Base-by-base conservation (phyloP, 805 yeast genomes). In the Wickerhamomyces alni region DNA sequence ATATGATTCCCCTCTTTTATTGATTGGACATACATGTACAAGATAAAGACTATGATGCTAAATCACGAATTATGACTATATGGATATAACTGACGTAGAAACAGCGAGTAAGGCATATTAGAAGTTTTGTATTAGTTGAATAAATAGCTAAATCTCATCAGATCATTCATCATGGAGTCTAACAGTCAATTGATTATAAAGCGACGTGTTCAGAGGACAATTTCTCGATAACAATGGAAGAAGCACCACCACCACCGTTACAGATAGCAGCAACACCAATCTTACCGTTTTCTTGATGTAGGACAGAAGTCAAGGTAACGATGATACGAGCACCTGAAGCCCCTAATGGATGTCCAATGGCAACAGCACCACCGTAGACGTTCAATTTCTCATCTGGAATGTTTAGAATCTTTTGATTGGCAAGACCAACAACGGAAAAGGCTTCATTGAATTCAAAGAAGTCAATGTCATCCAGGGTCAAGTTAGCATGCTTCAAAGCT, bases 161-260 rank as follows among this genome's bases (percentile, higher is more conserved):
- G 10, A 29, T 29, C 32, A 29, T 16, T 16, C 6, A 5, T 16
- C 9, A 29, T 8, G 8, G 16, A 18, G 10, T 24, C 24, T 31
- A 17, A 12, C 8, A 18, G 11, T 15, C 6, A 18, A 15, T 28
- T 9, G 9, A 15, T 47, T 40, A 54, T 45, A 54, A 45, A 21
- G 43, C 13, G 17, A 51, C 7, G 34, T 54, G 57, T 36, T 54
- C 57, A 34, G 45, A 34, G 8, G 57, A 74, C 33, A 78, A 57
- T 55, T 71, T 78, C 70, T 89, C 96, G 55, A 93, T 76, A 45
- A 93, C 87, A 55, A 93, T 71, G 19, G 98, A 82, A 41, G 95
- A 83, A 36, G 97, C 98, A 62, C 99, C 99, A 62, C 99, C 99
- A 58, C 99, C 99, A 72, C 99, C 99, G 65, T 93, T 93, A 75